phyloP scores from a whole-genome alignment of 2,329 filamentous ascomycete species.

The Dothidotthia symphoricarpi region DNA sequence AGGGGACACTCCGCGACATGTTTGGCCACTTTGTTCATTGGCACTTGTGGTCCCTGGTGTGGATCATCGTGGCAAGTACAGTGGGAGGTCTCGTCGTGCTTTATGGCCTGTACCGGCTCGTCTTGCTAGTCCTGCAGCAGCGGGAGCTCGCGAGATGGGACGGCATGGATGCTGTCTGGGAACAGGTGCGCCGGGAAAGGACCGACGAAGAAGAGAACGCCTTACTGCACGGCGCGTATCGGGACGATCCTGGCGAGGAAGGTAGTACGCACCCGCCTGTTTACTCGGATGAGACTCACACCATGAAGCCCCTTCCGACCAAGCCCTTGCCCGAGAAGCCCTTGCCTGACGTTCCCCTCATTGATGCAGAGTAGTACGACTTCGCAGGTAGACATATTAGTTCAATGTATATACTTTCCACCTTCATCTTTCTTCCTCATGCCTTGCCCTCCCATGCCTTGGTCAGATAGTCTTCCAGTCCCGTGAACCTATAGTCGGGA shows the following conservation, averaged over 20 bases:
- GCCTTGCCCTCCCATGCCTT: constrained; percentile 44
- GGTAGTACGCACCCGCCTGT: constrained; percentile 6
- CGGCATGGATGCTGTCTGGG: constrained; percentile 37
- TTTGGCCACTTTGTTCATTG: constrained; percentile 29
- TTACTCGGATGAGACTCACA: constrained; percentile 23
- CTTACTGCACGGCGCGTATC: constrained; percentile 22
- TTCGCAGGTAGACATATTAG: too few relatives aligned
- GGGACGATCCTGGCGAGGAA: constrained; percentile 25
- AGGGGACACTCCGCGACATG: constrained; percentile 28
- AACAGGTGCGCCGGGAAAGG: constrained; percentile 24
- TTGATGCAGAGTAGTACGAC: constrained; percentile 20
- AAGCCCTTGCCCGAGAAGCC: constrained; percentile 40
- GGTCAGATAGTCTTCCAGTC: constrained; percentile 45
- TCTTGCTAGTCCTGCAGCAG: constrained; percentile 22
- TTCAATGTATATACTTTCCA: too few relatives aligned
- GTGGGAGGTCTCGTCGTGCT: constrained; percentile 19
- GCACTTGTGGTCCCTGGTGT: constrained; percentile 23
- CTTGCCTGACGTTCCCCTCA: constrained; percentile 35
- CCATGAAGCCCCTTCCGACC: constrained; percentile 26
- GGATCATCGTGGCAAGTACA: constrained; percentile 18
- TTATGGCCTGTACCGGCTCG: constrained; percentile 20
- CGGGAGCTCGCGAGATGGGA: constrained; percentile 33
- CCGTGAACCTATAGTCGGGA: constrained; percentile 47
- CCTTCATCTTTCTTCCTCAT: too few relatives aligned
- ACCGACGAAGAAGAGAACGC: constrained; percentile 19